Conservation (phyloP, 1,284 basidiomycete genomes). For the Ceratobasidium sp. region DNA sequence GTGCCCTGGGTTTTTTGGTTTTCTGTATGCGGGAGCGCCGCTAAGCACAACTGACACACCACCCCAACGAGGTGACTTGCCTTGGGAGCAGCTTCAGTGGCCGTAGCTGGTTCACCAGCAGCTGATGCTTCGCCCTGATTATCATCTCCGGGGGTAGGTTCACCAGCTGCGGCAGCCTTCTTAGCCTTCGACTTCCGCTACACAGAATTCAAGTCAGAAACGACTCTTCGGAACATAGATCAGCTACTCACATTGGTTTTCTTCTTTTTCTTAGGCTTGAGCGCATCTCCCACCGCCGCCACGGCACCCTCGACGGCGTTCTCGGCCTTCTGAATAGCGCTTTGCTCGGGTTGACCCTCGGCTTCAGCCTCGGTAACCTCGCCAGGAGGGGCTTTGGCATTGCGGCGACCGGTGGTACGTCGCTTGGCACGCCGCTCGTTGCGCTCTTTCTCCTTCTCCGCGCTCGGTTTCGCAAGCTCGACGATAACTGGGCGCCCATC, state of each 20-base stretch:
- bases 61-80: slow-evolving; percentile 30
- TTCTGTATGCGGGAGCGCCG: slow-evolving; percentile 60
- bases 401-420: slow-evolving; percentile 78
- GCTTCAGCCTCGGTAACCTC: slow-evolving; percentile 88
- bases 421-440: slow-evolving; percentile 81
- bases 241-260: slow-evolving; percentile 70
- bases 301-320: slow-evolving; percentile 63
- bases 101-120: slow-evolving; percentile 37
- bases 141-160: slow-evolving; percentile 56
- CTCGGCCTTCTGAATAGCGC: slow-evolving; percentile 57
- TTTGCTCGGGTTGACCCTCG: slow-evolving; percentile 71
- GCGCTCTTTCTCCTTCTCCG: slow-evolving; percentile 85
- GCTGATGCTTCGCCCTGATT: slow-evolving; percentile 48
- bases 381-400: slow-evolving; percentile 83
- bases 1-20: slow-evolving; percentile 66
- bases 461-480: slow-evolving; percentile 89
- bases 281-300: slow-evolving; percentile 67
- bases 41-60: not conserved
- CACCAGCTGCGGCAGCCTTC: slow-evolving; percentile 58
- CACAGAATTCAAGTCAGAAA: slow-evolving; percentile 42
- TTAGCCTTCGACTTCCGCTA: slow-evolving; percentile 60
- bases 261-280: slow-evolving; percentile 86
- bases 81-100: slow-evolving; percentile 41
- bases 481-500: slow-evolving; percentile 88
- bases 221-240: slow-evolving; percentile 40